Evolutionary conservation across 495 filamentous ascomycete species (phyloP).

Genomic region (Aspergillus cavernicola): DNA sequence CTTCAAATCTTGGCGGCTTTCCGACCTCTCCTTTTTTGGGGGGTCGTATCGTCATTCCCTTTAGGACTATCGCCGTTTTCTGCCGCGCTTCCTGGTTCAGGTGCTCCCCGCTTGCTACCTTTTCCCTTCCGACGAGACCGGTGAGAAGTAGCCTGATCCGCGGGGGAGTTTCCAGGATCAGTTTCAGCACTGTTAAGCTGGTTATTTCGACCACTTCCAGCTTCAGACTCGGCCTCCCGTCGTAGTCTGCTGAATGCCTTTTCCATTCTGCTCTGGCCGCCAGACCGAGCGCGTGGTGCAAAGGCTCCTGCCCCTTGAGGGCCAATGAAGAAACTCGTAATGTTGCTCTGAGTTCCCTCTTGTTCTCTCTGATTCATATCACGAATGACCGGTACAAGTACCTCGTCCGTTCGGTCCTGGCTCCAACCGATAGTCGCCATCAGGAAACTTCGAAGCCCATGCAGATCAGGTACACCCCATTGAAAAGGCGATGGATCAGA

Average conservation of each 20-base stretch:
- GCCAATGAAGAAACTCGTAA: conserved; percentile 81
- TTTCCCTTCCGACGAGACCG: conserved; percentile 11
- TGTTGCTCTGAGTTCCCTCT: conserved; percentile 93
- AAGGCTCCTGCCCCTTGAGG: conserved; percentile 65
- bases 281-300: conserved; percentile 64
- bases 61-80: background rate
- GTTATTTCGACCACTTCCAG: background rate
- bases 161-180: background rate
- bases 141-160: background rate
- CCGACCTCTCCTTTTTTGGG: conserved; percentile 10
- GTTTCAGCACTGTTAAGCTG: background rate
- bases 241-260: conserved; percentile 70
- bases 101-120: conserved; percentile 17
- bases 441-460: conserved; percentile 76
- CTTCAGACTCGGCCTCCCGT: conserved; percentile 43
- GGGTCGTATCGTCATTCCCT: conserved; percentile 9
- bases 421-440: conserved; percentile 95
- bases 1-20: background rate
- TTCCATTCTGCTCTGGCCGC: conserved; percentile 74
- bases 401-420: conserved; percentile 86
- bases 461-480: conserved; percentile 93
- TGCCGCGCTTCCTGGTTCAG: background rate
- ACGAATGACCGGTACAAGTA: conserved; percentile 86
- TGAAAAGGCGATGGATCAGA: conserved; percentile 71
- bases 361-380: conserved; percentile 86